phyloP scores from a whole-genome alignment of 2,329 filamentous ascomycete species.

The Domatiomyces globalis region DNA sequence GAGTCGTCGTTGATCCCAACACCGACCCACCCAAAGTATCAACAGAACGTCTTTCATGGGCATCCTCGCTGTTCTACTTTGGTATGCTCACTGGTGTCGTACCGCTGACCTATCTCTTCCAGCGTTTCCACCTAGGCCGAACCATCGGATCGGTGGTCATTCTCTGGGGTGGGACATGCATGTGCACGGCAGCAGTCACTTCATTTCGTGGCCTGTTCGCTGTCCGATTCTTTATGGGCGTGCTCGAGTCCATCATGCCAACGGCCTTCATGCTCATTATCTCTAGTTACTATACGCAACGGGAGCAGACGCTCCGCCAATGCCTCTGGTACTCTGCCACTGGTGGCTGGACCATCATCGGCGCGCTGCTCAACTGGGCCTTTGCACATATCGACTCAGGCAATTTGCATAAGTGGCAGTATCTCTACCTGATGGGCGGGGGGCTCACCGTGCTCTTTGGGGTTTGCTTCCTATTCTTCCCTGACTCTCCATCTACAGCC shows the following conservation, averaged over 20 bases:
- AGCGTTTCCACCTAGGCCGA: conserved; percentile 51
- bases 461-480: conserved; percentile 49
- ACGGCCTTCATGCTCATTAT: conserved; percentile 54
- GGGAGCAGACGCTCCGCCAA: conserved; percentile 50
- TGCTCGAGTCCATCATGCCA: conserved; percentile 51
- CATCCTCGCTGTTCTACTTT: conserved; percentile 51
- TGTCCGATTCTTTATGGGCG: conserved; percentile 50
- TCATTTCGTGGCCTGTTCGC: conserved; percentile 49
- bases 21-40: conserved; percentile 42
- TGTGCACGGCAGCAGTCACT: conserved; percentile 53
- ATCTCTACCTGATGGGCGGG: conserved; percentile 55
- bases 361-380: conserved; percentile 51
- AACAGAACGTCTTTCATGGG: conserved; percentile 59
- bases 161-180: conserved; percentile 53
- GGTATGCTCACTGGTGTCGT: conserved; percentile 63
- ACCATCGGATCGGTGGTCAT: conserved; percentile 51
- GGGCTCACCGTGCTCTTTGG: conserved; percentile 51
- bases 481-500: conserved; percentile 51
- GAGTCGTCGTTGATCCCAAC: conserved; percentile 35
- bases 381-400: conserved; percentile 49
- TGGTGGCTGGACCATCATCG: conserved; percentile 47
- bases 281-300: conserved; percentile 49
- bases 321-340: conserved; percentile 52
- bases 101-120: conserved; percentile 56
- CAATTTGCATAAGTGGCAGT: conserved; percentile 49